phyloP scores from a whole-genome alignment of 1,284 basidiomycete genomes.

The Ganoderma leucocontextum region DNA sequence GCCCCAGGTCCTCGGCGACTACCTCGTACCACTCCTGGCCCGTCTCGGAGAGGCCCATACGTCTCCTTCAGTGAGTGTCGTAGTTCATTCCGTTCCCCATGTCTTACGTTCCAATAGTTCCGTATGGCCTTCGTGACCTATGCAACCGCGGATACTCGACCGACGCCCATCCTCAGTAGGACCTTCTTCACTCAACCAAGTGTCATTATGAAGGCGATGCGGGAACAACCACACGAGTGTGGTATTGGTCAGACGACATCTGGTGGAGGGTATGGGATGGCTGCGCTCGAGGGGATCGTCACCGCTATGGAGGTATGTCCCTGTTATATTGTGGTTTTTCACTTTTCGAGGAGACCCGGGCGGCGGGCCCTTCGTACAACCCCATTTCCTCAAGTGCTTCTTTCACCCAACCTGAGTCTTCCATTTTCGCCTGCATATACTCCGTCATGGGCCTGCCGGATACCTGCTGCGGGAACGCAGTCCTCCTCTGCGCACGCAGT shows the following conservation, averaged over 20 bases:
- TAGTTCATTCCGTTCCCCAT: neutral
- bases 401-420: neutral
- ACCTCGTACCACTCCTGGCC: conserved; percentile 59
- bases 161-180: conserved; percentile 62
- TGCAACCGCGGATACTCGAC: conserved; percentile 56
- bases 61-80: conserved; percentile 10
- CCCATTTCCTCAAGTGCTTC: neutral
- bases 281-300: conserved; percentile 74
- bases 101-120: conserved; percentile 46
- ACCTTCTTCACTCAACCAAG: conserved; percentile 59
- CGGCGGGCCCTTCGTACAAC: neutral
- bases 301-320: conserved; percentile 71
- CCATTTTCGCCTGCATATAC: too few species aligned
- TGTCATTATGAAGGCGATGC: conserved; percentile 53
- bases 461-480: neutral
- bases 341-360: neutral
- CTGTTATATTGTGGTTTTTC: neutral
- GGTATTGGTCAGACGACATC: conserved; percentile 65
- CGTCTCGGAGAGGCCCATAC: conserved; percentile 57
- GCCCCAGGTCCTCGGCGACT: conserved; percentile 55
- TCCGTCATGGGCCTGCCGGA: too few species aligned
- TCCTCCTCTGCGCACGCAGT: too few species aligned
- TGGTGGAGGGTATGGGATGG: conserved; percentile 63
- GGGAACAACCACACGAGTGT: conserved; percentile 54
- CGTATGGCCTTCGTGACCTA: conserved; percentile 67